Percentiles rank a stretch among this genome's conserved stretches.
Conservation (phyloP, 2,329 filamentous ascomycete genomes). For the Verticillium longisporum region DNA sequence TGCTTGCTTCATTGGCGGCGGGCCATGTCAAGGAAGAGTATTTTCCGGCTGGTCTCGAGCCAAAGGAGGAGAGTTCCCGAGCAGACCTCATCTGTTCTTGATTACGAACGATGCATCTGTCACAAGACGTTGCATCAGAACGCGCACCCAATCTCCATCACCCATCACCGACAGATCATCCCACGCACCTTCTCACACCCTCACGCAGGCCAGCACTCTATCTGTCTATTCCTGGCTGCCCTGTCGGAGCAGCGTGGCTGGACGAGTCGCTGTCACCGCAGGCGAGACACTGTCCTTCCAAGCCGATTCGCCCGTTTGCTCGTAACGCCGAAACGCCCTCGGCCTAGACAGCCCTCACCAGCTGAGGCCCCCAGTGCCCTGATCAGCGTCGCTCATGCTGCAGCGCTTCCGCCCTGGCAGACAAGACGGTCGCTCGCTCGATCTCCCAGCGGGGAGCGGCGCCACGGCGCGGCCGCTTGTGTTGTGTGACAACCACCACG, state of each 20-base stretch:
- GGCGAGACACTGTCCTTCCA: neutral
- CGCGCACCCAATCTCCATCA: neutral
- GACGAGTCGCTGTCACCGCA: neutral
- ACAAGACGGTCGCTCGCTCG: neutral
- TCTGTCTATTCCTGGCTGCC: neutral
- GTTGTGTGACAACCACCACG: neutral
- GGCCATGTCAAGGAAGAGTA: neutral
- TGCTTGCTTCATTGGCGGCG: neutral
- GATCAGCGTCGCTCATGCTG: neutral
- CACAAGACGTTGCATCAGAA: neutral
- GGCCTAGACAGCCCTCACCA: neutral
- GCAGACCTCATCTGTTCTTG: neutral
- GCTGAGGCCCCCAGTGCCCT: neutral
- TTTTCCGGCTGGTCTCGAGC: neutral
- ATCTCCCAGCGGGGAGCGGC: neutral
- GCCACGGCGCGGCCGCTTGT: neutral
- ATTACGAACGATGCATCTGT: neutral
- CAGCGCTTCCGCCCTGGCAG: neutral
- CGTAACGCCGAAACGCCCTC: neutral
- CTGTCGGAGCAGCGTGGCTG: neutral
- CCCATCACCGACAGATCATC: neutral
- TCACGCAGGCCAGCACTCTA: neutral
- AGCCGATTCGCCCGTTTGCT: neutral
- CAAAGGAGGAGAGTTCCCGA: neutral
- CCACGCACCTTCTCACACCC: neutral